These are phyloP conservation scores for Bryoerythrophyllum caledonicum DNA, from an alignment of 225 moss, liverwort and hornwort species.

Conservation along the genomic window DNA sequence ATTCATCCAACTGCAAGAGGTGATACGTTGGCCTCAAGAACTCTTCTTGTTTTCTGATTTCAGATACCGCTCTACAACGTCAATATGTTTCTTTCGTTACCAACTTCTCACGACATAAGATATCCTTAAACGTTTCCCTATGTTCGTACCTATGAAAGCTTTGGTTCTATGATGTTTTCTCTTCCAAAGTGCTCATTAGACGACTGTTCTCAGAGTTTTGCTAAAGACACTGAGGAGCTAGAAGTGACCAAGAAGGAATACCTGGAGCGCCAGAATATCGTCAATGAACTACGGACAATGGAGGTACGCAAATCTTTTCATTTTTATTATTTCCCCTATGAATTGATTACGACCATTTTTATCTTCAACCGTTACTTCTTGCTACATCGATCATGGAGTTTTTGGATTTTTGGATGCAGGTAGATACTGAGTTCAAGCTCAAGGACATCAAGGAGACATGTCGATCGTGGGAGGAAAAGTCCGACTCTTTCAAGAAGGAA, in stretches of 20 bases:
- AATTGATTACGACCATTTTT: too few relatives aligned
- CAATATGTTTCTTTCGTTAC: background rate
- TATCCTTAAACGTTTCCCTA: background rate
- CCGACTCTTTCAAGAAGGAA: constrained; percentile 45
- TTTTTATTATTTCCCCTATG: too few relatives aligned
- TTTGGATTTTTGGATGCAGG: constrained; percentile 47
- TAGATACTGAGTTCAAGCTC: constrained; percentile 74
- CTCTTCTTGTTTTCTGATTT: background rate
- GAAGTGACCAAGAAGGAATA: constrained; percentile 60
- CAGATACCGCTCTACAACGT: background rate
- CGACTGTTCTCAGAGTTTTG: constrained; percentile 46
- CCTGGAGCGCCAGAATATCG: constrained; percentile 55
- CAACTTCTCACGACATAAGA: constrained; percentile 1
- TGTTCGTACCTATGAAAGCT: background rate
- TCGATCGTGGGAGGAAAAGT: constrained; percentile 54
- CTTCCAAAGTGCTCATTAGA: constrained; percentile 15
- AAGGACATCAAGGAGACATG: constrained; percentile 66
- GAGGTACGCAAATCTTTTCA: constrained; percentile 52
- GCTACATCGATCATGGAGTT: background rate
- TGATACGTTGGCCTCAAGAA: constrained; percentile 3
- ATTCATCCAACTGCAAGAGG: constrained; percentile 80
- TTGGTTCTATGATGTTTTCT: background rate
- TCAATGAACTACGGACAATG: constrained; percentile 64
- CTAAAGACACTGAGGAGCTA: constrained; percentile 60
- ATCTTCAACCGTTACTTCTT: too few relatives aligned